Base-by-base conservation (phyloP, 257 asterid genomes). In the Primulina eburnea region DNA sequence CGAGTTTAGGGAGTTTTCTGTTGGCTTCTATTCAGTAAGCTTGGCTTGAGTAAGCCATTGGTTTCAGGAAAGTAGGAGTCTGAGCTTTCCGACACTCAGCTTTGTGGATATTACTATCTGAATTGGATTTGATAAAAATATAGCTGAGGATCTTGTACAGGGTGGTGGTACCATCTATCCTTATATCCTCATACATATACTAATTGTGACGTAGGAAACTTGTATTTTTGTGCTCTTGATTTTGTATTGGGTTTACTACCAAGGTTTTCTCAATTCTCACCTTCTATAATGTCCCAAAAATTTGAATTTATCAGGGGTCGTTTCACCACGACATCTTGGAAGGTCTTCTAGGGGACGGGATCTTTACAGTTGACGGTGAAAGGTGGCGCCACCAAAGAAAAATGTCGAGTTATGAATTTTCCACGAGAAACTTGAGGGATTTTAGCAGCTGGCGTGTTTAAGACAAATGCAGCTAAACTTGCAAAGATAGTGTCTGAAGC, bases 301-400 rank as follows among this genome's bases (percentile, higher is more conserved):
- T 28, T 28, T 28, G 30, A 28, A 28, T 28, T 28, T 28, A 2
- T 2, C 75, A 87, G 95, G 95, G 91, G 1, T 70, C 79, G 1
- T 77, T 64, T 71, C 84, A 88, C 82, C 82, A 79, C 58, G 82
- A 76, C 62, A 67, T 83, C 72, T 62, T 87, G 75, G 79, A 85
- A 70, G 85, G 76, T 68, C 89, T 85, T 37, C 73, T 87, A 26
- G 94, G 94, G 1, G 94, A 87, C 32, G 94, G 94, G 62, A 87
- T 87, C 64, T 87, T 87, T 43, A 78, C 81, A 0, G 94, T 87
- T 18, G 94, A 85, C 5, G 90, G 90, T 10, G 89, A 85, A 7
- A 82, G 38, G 71, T 87, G 90, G 94, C 78, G 83, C 5, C 86
- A 78, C n/a, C 95, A 88, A 55, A 69, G 91, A 70, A 88, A 83